Percentiles rank a stretch among this genome's conserved stretches.
phyloP scores from a whole-genome alignment of 2,329 filamentous ascomycete genomes.

The Scopulariopsis brevicaulis region DNA sequence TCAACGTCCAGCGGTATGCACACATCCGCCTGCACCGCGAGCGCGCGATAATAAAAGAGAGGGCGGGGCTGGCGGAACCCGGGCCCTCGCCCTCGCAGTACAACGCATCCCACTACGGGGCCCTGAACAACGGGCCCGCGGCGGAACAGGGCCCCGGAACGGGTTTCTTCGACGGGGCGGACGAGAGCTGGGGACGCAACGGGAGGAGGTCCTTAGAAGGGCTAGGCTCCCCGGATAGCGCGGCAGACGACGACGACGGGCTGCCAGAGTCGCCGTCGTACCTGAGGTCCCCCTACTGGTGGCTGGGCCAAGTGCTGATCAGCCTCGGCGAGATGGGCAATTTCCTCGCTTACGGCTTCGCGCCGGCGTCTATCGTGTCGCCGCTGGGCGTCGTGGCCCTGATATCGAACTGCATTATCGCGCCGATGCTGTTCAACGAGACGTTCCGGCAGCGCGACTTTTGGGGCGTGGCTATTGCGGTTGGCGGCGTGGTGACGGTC shows the following conservation, averaged over 20 bases:
- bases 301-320: constrained; percentile 87
- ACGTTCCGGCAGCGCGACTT: constrained; percentile 75
- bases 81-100: constrained; percentile 14
- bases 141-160: not conserved
- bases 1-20: constrained; percentile 94
- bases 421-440: constrained; percentile 88
- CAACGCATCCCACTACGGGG: not conserved
- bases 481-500: constrained; percentile 81
- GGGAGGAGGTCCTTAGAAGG: constrained; percentile 1
- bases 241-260: constrained; percentile 12
- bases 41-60: constrained; percentile 44
- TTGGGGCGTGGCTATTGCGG: constrained; percentile 76
- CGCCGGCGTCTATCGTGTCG: constrained; percentile 92
- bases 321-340: constrained; percentile 89
- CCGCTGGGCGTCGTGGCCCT: constrained; percentile 93
- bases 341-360: constrained; percentile 94
- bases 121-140: constrained; percentile 4
- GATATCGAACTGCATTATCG: constrained; percentile 94
- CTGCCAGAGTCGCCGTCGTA: constrained; percentile 51
- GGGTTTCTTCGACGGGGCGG: not conserved
- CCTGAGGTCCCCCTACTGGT: constrained; percentile 89
- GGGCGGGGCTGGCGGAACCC: constrained; percentile 41
- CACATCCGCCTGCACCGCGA: constrained; percentile 75
- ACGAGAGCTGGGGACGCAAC: not conserved
- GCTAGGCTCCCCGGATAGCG: constrained; percentile 11